phyloP scores from a whole-genome alignment of 1,284 basidiomycete species.

The Apiotrichum sp. region DNA sequence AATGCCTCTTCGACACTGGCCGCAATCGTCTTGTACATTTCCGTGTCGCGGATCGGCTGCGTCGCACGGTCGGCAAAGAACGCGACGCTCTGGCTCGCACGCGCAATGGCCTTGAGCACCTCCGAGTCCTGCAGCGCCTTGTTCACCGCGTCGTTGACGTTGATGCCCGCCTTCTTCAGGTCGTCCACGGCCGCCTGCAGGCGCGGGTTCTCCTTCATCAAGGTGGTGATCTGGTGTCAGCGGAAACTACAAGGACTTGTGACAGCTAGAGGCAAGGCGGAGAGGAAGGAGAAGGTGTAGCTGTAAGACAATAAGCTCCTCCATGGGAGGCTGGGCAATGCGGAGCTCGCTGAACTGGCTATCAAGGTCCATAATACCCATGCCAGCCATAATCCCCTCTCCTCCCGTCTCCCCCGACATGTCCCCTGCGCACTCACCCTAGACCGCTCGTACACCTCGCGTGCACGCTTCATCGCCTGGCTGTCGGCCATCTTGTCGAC shows the following conservation, averaged over 20 bases:
- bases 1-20: constrained; percentile 86
- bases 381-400: too few species aligned
- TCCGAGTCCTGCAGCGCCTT: constrained; percentile 92
- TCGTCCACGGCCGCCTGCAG: constrained; percentile 86
- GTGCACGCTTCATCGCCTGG: constrained; percentile 88
- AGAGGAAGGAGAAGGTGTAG: neutral
- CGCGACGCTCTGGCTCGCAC: constrained; percentile 71
- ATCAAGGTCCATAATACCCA: too few species aligned
- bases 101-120: constrained; percentile 67
- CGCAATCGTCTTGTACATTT: constrained; percentile 85
- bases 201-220: constrained; percentile 93
- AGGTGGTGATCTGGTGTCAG: constrained; percentile 65
- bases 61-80: constrained; percentile 69
- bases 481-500: constrained; percentile 95
- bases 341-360: too few species aligned
- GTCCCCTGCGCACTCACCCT: constrained; percentile 62
- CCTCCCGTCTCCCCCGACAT: too few species aligned
- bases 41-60: constrained; percentile 89
- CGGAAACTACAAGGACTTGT: too few species aligned
- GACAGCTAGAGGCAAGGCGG: too few species aligned
- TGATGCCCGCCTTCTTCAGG: constrained; percentile 78
- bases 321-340: too few species aligned
- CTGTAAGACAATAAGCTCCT: too few species aligned
- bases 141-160: constrained; percentile 86
- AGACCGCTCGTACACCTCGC: constrained; percentile 86